phyloP scores from a whole-genome alignment of 768 basidiomycete species.

The Mycena floridula region DNA sequence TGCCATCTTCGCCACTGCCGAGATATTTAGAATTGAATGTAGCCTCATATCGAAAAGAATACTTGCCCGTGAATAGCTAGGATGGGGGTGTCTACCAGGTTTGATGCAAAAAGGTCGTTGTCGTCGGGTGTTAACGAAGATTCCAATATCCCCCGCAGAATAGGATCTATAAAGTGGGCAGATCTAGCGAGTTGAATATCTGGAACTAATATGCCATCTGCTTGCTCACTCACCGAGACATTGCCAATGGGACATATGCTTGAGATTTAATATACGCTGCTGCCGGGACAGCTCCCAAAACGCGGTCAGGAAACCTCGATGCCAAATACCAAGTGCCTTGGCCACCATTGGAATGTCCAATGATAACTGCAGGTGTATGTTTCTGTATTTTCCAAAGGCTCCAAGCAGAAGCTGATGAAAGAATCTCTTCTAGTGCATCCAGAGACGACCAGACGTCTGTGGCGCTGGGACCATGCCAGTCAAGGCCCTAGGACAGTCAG shows the following conservation, averaged over 20 bases:
- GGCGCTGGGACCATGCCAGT: slow-evolving; percentile 87
- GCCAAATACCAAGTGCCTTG: slow-evolving; percentile 85
- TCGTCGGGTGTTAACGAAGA: slow-evolving; percentile 76
- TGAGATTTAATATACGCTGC: slow-evolving; percentile 87
- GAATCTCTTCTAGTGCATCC: slow-evolving; percentile 45
- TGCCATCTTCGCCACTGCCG: slow-evolving; percentile 67
- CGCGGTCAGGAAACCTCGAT: slow-evolving; percentile 70
- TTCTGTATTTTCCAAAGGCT: slow-evolving; percentile 30
- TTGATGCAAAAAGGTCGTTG: slow-evolving; percentile 81
- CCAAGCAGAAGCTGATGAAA: slow-evolving; percentile 32
- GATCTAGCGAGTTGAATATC: slow-evolving; percentile 31
- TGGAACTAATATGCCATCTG: not conserved
- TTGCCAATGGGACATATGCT: slow-evolving; percentile 68
- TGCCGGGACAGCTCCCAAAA: slow-evolving; percentile 67
- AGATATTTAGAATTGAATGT: slow-evolving; percentile 1
- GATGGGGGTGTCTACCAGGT: slow-evolving; percentile 62
- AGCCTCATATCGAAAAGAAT: not conserved
- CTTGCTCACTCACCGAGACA: slow-evolving; percentile 44
- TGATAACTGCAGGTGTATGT: slow-evolving; percentile 47
- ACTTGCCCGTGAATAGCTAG: slow-evolving; percentile 76
- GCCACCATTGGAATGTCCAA: slow-evolving; percentile 92
- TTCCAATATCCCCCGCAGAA: slow-evolving; percentile 64
- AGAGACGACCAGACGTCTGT: slow-evolving; percentile 62
- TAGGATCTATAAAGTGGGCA: slow-evolving; percentile 74
- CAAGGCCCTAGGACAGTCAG: slow-evolving; percentile 55